These are phyloP conservation scores for Coemansia sp. DNA, from an alignment of 192 early-diverging fungal species.

Conservation along the genomic window DNA sequence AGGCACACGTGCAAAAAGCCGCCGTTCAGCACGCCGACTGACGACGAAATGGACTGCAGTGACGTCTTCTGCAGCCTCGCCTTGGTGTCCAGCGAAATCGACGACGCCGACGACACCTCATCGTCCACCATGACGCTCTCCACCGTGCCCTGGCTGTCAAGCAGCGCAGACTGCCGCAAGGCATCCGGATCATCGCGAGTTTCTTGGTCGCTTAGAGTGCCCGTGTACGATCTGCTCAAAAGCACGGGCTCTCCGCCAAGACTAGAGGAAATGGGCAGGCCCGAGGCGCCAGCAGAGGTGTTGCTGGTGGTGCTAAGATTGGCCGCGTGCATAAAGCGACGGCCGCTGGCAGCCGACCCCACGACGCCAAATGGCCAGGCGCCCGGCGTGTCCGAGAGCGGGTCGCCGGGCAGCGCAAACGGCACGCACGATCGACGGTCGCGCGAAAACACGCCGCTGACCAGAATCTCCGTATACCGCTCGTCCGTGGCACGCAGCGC, in stretches of 20 bases:
- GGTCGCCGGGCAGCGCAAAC: constrained; percentile 44
- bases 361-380: constrained; percentile 23
- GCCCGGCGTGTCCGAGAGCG: constrained; percentile 24
- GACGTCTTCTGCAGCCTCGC: constrained; percentile 26
- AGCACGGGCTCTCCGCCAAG: not conserved
- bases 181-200: not conserved
- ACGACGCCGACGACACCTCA: constrained; percentile 23
- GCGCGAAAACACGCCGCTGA: constrained; percentile 41
- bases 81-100: constrained; percentile 37
- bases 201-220: constrained; percentile 12
- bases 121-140: constrained; percentile 16
- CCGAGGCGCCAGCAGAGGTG: not conserved
- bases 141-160: constrained; percentile 13
- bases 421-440: constrained; percentile 39
- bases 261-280: not conserved
- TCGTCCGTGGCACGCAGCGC: constrained; percentile 45
- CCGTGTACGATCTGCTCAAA: constrained; percentile 3
- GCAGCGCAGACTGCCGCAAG: constrained; percentile 11
- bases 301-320: constrained; percentile 47
- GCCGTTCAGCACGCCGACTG: constrained; percentile 38
- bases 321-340: constrained; percentile 31
- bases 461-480: constrained; percentile 37
- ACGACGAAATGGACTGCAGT: not conserved
- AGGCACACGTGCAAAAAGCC: constrained; percentile 69
- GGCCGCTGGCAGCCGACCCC: constrained; percentile 11